These are phyloP conservation scores for Pseudogymnoascus verrucosus DNA, from an alignment of 2,329 filamentous ascomycete genomes.

Conservation along the genomic window DNA sequence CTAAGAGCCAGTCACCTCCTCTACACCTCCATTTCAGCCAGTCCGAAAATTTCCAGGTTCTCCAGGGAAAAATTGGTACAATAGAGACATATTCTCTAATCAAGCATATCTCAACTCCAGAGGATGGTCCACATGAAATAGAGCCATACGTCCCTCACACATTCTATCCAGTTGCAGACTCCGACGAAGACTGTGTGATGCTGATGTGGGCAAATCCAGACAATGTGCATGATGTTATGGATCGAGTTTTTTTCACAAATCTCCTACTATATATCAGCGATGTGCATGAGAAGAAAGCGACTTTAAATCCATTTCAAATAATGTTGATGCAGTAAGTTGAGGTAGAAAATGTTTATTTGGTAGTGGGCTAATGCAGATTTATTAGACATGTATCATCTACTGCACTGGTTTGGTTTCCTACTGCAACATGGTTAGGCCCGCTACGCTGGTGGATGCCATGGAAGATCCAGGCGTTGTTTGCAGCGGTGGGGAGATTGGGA, in stretches of 20 bases:
- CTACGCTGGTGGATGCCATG: slow-evolving; percentile 9
- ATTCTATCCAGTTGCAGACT: not conserved
- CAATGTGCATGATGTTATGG: not conserved
- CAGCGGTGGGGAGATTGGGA: not conserved
- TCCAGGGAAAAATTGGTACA: not conserved
- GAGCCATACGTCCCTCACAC: not conserved
- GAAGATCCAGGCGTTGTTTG: slow-evolving; percentile 4
- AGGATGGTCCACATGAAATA: not conserved
- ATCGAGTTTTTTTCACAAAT: slow-evolving; percentile 2
- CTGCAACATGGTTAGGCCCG: not conserved
- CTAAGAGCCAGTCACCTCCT: not conserved
- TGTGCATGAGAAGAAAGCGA: not conserved
- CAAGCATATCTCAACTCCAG: not conserved
- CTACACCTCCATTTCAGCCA: slow-evolving; percentile 6
- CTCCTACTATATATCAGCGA: not conserved
- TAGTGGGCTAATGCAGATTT: not conserved
- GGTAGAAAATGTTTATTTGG: not conserved
- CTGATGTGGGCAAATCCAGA: not conserved
- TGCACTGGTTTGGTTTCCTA: slow-evolving; percentile 1
- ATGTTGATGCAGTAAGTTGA: not conserved
- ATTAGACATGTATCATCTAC: not conserved
- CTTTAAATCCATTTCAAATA: not conserved
- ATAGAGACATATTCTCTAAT: not conserved
- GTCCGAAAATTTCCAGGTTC: not conserved
- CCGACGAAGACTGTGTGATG: not conserved